phyloP scores from a whole-genome alignment of 805 yeast genomes.

The Nakazawaea laoshanensis region DNA sequence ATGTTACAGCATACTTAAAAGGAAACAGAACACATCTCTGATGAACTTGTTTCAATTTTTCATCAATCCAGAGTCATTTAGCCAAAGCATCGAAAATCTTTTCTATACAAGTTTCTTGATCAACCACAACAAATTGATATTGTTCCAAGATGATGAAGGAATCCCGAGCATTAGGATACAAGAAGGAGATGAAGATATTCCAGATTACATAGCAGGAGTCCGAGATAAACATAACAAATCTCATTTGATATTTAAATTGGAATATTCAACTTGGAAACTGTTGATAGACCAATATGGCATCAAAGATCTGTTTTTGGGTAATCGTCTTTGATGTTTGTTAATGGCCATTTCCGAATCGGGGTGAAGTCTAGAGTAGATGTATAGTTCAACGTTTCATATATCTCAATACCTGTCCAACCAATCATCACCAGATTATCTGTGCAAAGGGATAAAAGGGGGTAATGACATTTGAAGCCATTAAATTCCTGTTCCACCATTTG shows the following conservation, averaged over 20 bases:
- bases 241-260: slow-evolving; percentile 71
- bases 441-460: slow-evolving; percentile 67
- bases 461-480: slow-evolving; percentile 31
- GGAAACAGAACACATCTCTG: slow-evolving; percentile 24
- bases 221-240: slow-evolving; percentile 21
- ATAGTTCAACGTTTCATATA: slow-evolving; percentile 46
- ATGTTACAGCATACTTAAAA: slow-evolving; percentile 34
- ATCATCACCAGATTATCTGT: slow-evolving; percentile 97
- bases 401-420: slow-evolving; percentile 93
- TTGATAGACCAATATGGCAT: slow-evolving; percentile 49
- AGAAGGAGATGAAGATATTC: slow-evolving; percentile 13
- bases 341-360: slow-evolving; percentile 83
- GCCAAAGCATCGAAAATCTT: slow-evolving; percentile 76
- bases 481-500: slow-evolving; percentile 25
- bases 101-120: slow-evolving; percentile 77
- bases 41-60: slow-evolving; percentile 59
- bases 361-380: slow-evolving; percentile 43
- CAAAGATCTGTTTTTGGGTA: slow-evolving; percentile 33
- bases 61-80: slow-evolving; percentile 67
- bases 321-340: slow-evolving; percentile 20
- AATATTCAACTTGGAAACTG: slow-evolving; percentile 55
- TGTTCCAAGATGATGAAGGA: slow-evolving; percentile 40
- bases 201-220: slow-evolving; percentile 3
- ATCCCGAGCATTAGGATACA: slow-evolving; percentile 23
- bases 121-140: slow-evolving; percentile 55